Base-by-base conservation (phyloP, 2,329 filamentous ascomycete species). In the Hirsutella thompsonii region DNA sequence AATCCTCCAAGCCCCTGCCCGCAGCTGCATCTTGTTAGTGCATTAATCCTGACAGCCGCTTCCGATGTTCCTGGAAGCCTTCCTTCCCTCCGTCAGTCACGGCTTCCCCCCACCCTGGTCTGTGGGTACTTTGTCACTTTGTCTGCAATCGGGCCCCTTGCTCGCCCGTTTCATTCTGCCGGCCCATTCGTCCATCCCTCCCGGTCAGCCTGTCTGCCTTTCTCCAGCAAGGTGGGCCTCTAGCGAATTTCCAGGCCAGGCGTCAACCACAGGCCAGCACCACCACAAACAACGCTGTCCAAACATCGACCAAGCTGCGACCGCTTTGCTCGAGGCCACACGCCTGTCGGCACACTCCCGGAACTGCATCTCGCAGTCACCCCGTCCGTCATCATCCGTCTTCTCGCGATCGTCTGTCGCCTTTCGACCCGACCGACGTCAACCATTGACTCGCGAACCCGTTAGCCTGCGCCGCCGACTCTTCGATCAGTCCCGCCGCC, bases 221-320 rank as follows among this genome's bases (percentile, higher is more conserved):
- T 34, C 14, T 18, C 32, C 32, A 19, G 32, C 32, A 18, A 35
- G 35, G 43, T 41, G 45, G 41, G 41, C 38, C 38, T 41, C 40
- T 43, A 29, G 43, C 45, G 45, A 38, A 45, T 45, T 41, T 42
- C 32, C 32, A 34, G 32, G 16, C 30, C 30, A 33, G n/a, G 35
- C 41, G 37, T 41, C 37, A 40, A 42, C 36, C 39, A 34, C 33
- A 37, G 10, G 13, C n/a, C 26, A 10, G 26, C 11, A 23, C 18
- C n/a, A 10, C 13, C 8, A 33, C 30, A 34, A 18, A 8, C 32
- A 34, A n/a, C 2, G 14, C 16, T 18, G 32, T n/a, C 14, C 32
- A 8, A 33, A 26, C 23, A 26, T 11, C 32, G n/a, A 16, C n/a
- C 32, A 18, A 34, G 32, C 32, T 16, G 16, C 32, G 14, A 18